A percentile compares a stretch with the other conserved stretches of the same genome.
These are phyloP conservation scores for Bretschneidera sinensis DNA, from an alignment of 345 rosid species.

Conservation along the genomic window DNA sequence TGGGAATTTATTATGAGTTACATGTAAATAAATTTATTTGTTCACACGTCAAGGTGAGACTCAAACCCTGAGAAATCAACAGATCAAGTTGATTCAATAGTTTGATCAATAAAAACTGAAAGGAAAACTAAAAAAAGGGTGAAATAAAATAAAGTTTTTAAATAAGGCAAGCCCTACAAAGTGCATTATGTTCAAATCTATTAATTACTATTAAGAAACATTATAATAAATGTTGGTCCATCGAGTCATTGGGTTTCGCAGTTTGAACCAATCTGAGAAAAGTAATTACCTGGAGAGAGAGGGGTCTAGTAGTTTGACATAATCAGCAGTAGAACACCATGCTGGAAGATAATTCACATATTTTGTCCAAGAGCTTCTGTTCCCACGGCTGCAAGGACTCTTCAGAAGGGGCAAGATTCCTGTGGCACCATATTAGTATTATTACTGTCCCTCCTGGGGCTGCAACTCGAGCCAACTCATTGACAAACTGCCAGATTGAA, in stretches of 20 bases:
- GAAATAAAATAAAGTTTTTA: no score
- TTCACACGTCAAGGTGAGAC: neutral
- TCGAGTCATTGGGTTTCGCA: neutral
- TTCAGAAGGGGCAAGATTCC: slow-evolving; percentile 62
- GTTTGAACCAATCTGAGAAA: neutral
- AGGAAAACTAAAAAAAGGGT: no score
- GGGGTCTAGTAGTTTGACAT: slow-evolving; percentile 55
- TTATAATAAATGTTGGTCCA: neutral
- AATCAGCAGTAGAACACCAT: slow-evolving; percentile 84
- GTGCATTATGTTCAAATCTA: neutral
- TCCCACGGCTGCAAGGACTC: slow-evolving; percentile 72
- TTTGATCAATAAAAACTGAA: neutral
- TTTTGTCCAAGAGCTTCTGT: slow-evolving; percentile 48
- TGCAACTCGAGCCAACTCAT: slow-evolving; percentile 74
- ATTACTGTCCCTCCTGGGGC: slow-evolving; percentile 79
- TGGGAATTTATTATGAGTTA: neutral
- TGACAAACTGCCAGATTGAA: slow-evolving; percentile 52
- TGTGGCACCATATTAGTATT: slow-evolving; percentile 91
- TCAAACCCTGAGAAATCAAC: neutral
- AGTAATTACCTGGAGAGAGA: slow-evolving; percentile 45
- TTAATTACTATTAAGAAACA: neutral
- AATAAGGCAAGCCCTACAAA: no score
- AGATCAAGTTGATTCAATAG: neutral
- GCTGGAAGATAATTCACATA: slow-evolving; percentile 76
- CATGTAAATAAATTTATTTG: neutral